Evolutionary conservation across 805 yeast genomes (phyloP), one percentile per base, ranked within the genome.

Genomic region (Jamesozyma jinghongensis): DNA sequence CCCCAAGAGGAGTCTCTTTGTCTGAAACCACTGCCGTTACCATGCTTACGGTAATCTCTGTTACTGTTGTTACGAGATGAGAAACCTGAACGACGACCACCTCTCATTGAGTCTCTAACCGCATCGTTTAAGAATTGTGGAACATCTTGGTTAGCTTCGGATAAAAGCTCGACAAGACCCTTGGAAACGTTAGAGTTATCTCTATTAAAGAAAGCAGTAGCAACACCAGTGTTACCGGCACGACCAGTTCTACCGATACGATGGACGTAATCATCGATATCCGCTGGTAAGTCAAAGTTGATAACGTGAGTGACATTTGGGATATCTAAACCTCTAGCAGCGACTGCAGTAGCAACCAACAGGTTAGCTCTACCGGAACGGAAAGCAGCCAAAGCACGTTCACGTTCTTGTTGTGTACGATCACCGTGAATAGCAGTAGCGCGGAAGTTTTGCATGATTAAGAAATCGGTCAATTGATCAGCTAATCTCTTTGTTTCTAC

Each of bases 241-340:
- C 99, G 92, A 70, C 98, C 99, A 61, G 99, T 92, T 80, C 98
- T 90, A 78, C 98, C 98, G 63, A 92, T 92, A 74, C 98, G 85
- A 74, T 92, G 98, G 45, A 92, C 98, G 63, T 92, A 92, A 69
- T 92, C 98, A 67, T 92, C 98, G 59, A 92, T 84, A 67, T 92
- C 97, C 62, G 82, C 73, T 65, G 98, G 98, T 65, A 92, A 74
- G 65, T 92, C 98, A 66, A 83, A 92, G 77, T 92, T 92, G 69
- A 92, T 82, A 61, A 92, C 98, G 64, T 90, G 97, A 37, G 94
- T 82, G 56, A 92, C 98, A 65, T 92, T 92, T 65, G 98, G 97
- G 74, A 92, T 92, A 77, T 92, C 98, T 68, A 92, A 79, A 75
- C 98, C 98, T 81, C 98, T 86, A 45, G 97, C 97, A 53, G 98